Evolutionary conservation across 164 flowering plant species (phyloP), one percentile per base, ranked within the genome.

Genomic region (Stephania japonica): DNA sequence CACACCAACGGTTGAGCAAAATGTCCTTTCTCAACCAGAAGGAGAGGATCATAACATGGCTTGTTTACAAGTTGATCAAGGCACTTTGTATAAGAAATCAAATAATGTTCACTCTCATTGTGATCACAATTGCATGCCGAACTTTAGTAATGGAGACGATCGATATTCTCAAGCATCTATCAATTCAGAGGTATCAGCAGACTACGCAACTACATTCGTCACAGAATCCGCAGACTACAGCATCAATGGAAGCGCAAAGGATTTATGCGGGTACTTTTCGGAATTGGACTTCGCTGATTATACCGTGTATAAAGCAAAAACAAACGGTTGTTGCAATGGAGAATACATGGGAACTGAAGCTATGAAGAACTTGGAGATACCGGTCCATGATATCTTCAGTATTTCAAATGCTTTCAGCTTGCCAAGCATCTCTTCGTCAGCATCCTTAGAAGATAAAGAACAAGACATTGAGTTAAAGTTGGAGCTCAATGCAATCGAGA

Each of bases 401-500:
- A 26, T 73, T 10, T 72, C 85, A 19, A 63, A 76, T 66, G 62
- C 53, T 65, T 53, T 82, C 77, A 82, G 85, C 75, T 68, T 80
- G 72, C 67, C 82, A 8, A 80, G 84, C 76, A 21, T 75, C 42
- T 69, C 79, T 47, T 69, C 78, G 0, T 81, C 83, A 12, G 32
- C 76, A 41, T 81, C 86, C 21, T 11, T 78, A 3, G 70, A 70
- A 14, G 87, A 86, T 23, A 81, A 75, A 64, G 92, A 81, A 75
- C 73, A 70, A 14, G 80, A 53, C 4, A 72, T 69, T 23, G 91
- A 88, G 50, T 78, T 92, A 25, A 86, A 85, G 83, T 26, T 72
- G 68, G 92, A 88, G 82, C 81, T 89, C 59, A 84, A 85, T 38
- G 82, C 83, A 21, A 89, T 90, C 41, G 89, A 87, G 43, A 18